A percentile compares a stretch with the other conserved stretches of the same genome.
Evolutionary conservation across 2,329 filamentous ascomycete species (phyloP).

Genomic region (Cladorrhinum sp.): DNA sequence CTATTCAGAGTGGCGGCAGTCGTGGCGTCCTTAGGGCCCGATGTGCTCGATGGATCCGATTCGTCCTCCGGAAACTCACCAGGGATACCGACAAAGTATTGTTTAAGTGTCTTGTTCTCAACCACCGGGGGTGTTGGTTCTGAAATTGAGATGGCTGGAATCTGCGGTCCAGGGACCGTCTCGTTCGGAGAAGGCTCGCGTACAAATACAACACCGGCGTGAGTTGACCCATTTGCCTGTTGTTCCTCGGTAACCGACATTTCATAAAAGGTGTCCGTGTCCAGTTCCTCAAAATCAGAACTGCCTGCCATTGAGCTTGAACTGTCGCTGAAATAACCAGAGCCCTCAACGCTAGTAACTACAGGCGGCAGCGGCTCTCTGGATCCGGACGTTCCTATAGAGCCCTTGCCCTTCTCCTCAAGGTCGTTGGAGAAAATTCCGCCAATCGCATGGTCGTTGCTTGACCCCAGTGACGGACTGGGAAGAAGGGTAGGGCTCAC

Average conservation of each 20-base stretch:
- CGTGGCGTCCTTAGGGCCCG: background rate
- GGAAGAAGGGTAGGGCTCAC: conserved; percentile 26
- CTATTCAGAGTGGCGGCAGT: background rate
- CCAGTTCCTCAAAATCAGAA: conserved; percentile 38
- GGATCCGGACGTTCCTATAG: conserved; percentile 55
- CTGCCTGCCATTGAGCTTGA: conserved; percentile 37
- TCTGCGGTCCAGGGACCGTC: conserved; percentile 5
- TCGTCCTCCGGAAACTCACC: conserved; percentile 55
- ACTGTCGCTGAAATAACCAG: conserved; percentile 61
- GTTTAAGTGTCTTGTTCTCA: conserved; percentile 12
- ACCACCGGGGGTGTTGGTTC: conserved; percentile 41
- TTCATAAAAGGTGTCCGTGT: conserved; percentile 3
- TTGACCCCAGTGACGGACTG: conserved; percentile 41
- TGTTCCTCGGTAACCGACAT: conserved; percentile 5
- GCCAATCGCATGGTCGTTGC: conserved; percentile 59
- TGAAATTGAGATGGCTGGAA: conserved; percentile 46
- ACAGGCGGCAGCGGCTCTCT: conserved; percentile 67
- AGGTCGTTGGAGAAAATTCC: conserved; percentile 54
- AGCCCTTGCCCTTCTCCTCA: conserved; percentile 47
- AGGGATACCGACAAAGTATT: conserved; percentile 49
- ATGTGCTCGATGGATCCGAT: conserved; percentile 24
- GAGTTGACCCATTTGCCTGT: conserved; percentile 5
- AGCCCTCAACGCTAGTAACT: conserved; percentile 66
- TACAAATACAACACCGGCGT: background rate
- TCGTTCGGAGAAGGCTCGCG: conserved; percentile 5